Evolutionary conservation across 768 basidiomycete species (phyloP).

Genomic region (Auricularia auricula-judae): DNA sequence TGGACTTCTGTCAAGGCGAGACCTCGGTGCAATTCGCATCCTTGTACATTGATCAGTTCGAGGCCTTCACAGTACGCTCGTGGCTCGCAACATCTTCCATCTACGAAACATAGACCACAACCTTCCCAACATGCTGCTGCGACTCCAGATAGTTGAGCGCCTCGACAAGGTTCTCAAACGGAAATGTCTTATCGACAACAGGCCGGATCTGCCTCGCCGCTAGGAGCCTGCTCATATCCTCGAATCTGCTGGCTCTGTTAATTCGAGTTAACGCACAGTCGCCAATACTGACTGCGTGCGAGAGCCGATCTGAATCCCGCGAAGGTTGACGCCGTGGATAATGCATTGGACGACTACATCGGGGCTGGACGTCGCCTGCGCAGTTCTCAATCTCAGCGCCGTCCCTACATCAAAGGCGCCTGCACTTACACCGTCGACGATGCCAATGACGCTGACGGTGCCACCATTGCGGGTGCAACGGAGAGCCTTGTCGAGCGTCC

Average conservation of each 20-base stretch:
- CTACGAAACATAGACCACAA: constrained; percentile 37
- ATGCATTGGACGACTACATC: constrained; percentile 24
- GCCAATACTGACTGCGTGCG: constrained; percentile 38
- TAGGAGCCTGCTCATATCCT: constrained; percentile 40
- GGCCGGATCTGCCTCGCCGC: constrained; percentile 35
- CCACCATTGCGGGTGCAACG: constrained; percentile 31
- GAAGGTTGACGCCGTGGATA: constrained; percentile 28
- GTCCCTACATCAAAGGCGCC: background rate
- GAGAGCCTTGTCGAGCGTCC: constrained; percentile 36
- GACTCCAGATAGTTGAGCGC: constrained; percentile 44
- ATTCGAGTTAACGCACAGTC: background rate
- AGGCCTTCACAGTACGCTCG: too few species aligned
- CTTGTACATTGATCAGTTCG: too few species aligned
- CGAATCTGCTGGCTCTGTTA: constrained; percentile 28
- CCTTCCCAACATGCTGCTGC: constrained; percentile 51
- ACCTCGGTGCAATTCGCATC: too few species aligned
- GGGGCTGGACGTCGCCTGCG: too few species aligned
- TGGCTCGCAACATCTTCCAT: too few species aligned
- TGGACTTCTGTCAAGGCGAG: too few species aligned
- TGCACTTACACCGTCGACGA: constrained; percentile 28
- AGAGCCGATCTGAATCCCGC: constrained; percentile 46
- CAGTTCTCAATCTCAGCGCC: too few species aligned
- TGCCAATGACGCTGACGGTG: constrained; percentile 38
- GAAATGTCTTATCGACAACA: constrained; percentile 46
- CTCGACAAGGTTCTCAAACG: constrained; percentile 39